phyloP scores from a whole-genome alignment of 1,139 yeast species.

The Blastobotrys niveus region DNA sequence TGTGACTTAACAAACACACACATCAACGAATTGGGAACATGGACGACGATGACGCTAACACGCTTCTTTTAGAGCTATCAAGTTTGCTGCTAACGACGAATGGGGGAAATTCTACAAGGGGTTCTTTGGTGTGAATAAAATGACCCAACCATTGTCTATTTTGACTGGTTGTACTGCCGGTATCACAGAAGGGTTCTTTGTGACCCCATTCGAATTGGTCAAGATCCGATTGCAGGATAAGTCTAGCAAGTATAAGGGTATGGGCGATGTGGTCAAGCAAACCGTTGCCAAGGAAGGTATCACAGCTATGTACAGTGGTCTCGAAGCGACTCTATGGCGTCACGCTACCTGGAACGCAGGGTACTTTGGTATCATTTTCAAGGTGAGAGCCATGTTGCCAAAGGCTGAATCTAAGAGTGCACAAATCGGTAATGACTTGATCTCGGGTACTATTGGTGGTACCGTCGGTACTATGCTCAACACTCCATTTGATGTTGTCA shows the following conservation, averaged over 20 bases:
- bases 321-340: conserved; percentile 97
- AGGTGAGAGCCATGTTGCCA: conserved; percentile 75
- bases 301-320: conserved; percentile 83
- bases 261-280: conserved; percentile 72
- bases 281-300: conserved; percentile 72
- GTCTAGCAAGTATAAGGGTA: conserved; percentile 75
- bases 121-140: conserved; percentile 59
- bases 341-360: conserved; percentile 98
- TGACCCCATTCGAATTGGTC: conserved; percentile 89
- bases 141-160: conserved; percentile 79
- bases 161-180: conserved; percentile 98
- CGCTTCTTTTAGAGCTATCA: conserved; percentile 71
- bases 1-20: too few relatives aligned
- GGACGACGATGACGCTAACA: too few relatives aligned
- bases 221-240: conserved; percentile 87
- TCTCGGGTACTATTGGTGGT: conserved; percentile 95
- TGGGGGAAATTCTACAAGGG: conserved; percentile 84
- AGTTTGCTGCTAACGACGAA: conserved; percentile 96
- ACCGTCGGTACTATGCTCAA: conserved; percentile 88
- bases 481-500: conserved; percentile 97
- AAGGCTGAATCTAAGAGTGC: conserved; percentile 61
- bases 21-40: too few relatives aligned
- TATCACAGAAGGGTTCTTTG: conserved; percentile 92
- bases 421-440: conserved; percentile 77
- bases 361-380: conserved; percentile 91